These are phyloP conservation scores for Oryza glaberrima DNA, from an alignment of 176 grass and related monocot species.

Conservation along the genomic window DNA sequence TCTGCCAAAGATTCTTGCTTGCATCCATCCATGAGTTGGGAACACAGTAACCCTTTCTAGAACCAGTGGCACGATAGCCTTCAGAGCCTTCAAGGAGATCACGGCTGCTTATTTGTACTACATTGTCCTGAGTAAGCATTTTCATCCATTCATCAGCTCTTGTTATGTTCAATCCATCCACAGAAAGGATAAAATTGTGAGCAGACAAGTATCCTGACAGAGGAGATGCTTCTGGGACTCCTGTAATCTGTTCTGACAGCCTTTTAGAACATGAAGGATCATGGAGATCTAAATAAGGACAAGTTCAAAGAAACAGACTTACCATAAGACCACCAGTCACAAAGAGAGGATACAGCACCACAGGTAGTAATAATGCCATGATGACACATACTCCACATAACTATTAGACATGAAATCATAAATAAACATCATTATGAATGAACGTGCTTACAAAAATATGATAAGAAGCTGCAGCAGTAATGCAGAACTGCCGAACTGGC, in stretches of 20 bases:
- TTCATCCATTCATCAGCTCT: constrained; percentile 68
- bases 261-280: constrained; percentile 33
- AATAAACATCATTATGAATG: constrained; percentile 33
- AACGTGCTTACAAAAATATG: constrained; percentile 12
- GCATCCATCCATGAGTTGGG: constrained; percentile 75
- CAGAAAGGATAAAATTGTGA: constrained; percentile 76
- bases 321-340: constrained; percentile 68
- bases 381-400: constrained; percentile 79
- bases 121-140: constrained; percentile 50
- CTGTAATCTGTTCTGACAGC: constrained; percentile 62
- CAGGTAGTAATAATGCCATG: constrained; percentile 63
- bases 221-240: constrained; percentile 63
- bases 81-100: constrained; percentile 40
- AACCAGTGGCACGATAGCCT: constrained; percentile 42
- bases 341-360: constrained; percentile 72
- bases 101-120: constrained; percentile 37
- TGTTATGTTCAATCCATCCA: constrained; percentile 76
- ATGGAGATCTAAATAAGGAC: constrained; percentile 32
- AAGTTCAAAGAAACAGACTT: constrained; percentile 47
- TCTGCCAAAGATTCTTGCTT: constrained; percentile 60
- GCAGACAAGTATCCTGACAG: constrained; percentile 67
- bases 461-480: background rate
- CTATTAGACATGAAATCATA: constrained; percentile 61
- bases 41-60: constrained; percentile 80
- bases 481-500: background rate